Evolutionary conservation across 2,329 filamentous ascomycete genomes (phyloP), one percentile per base, ranked within the genome.

Genomic region (Stagonosporopsis vannaccii): DNA sequence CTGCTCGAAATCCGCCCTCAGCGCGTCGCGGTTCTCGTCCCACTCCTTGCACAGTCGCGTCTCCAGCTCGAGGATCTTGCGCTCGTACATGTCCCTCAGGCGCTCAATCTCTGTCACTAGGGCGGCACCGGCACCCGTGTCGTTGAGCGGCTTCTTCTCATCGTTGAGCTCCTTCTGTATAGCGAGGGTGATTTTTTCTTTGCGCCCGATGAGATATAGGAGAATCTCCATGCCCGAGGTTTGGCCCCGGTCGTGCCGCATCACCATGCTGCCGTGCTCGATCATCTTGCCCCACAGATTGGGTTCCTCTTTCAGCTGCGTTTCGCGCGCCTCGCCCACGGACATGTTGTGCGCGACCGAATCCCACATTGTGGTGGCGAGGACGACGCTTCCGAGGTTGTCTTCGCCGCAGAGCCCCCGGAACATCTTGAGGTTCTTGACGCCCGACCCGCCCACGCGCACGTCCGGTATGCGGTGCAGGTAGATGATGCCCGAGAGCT

Each of bases 371-470:
- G 72, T 80, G 1, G 79, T 81, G 3, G 69, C 73, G 6, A 82
- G 66, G 2, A 79, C 61, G 3, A 82, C 78, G 46, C 75, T 77
- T 43, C 71, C 68, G 4, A 82, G 65, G 28, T 72, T 72, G 17
- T 77, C 65, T 9, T 78, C 68, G 1, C 81, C 81, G 22, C 75
- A 78, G 4, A 83, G 75, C 28, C 77, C 75, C 46, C 74, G 68
- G 68, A 82, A 81, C 75, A 82, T 80, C 19, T 71, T 59, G 0
- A 82, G 61, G 51, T 81, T 82, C 46, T 73, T 73, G 13, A 73
- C 65, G 17, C 68, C 69, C 20, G 75, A 73, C 48, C 78, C 74
- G 4, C 69, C 66, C 58, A 82, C 67, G 11, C 80, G 73, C 9
- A 64, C 70, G 43, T 82, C 77, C 0, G 67, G 72, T 48, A 83